Conservation (phyloP, 2,329 filamentous ascomycete genomes). For the Nemania bipapillata region DNA sequence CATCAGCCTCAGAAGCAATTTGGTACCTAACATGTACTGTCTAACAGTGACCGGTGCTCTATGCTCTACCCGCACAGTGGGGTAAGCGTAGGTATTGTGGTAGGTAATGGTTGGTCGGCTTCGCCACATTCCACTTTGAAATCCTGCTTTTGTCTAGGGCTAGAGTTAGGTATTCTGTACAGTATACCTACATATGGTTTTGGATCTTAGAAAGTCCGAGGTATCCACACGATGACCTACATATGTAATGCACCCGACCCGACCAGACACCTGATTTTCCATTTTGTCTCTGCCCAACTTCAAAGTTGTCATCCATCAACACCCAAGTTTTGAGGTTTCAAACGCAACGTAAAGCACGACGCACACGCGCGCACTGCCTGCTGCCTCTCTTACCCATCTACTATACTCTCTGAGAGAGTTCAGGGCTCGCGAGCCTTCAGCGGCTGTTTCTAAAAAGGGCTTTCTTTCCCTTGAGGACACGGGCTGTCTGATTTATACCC, state of each 20-base stretch:
- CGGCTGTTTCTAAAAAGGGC: constrained; percentile 18
- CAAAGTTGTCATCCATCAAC: constrained; percentile 21
- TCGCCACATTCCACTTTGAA: neutral
- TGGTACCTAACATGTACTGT: neutral
- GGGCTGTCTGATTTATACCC: constrained; percentile 26
- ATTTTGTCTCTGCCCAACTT: constrained; percentile 30
- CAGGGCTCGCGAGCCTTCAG: constrained; percentile 25
- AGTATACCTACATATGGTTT: no score
- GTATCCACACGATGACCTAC: neutral
- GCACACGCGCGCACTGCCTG: constrained; percentile 23
- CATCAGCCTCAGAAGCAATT: constrained; percentile 20
- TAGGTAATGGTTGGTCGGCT: no score
- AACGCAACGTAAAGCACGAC: constrained; percentile 31
- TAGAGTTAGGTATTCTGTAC: no score
- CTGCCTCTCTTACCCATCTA: constrained; percentile 17
- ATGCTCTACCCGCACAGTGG: no score
- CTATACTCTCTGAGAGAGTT: constrained; percentile 9
- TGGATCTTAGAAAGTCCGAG: no score
- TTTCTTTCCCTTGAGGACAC: constrained; percentile 19
- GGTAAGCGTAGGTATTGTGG: no score
- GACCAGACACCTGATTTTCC: constrained; percentile 10
- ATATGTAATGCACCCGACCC: neutral
- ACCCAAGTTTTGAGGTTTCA: constrained; percentile 27
- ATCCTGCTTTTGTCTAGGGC: no score
- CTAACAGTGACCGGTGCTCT: no score